Conservation (phyloP, 441 rosid species). For the Erodium moschatum region DNA sequence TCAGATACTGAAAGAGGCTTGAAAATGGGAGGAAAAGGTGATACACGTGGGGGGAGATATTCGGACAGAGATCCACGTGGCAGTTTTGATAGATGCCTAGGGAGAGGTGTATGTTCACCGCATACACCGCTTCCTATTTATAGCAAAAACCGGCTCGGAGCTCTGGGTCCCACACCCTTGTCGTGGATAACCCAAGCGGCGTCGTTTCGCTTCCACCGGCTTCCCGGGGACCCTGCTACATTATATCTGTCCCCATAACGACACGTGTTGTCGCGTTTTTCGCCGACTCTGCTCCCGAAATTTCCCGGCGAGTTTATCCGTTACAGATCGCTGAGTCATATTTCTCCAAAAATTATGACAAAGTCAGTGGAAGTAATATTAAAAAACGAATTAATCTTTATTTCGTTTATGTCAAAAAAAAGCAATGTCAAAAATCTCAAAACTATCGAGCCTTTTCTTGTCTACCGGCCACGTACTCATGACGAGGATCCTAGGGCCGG, state of each 20-base stretch:
- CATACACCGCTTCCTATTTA: neutral
- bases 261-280: neutral
- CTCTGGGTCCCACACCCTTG: neutral
- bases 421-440: slow-evolving; percentile 2
- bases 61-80: neutral
- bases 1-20: no score
- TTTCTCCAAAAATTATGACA: neutral
- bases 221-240: neutral
- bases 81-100: neutral
- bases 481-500: neutral
- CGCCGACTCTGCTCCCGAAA: no score
- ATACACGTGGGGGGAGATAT: neutral
- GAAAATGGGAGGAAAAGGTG: neutral
- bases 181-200: neutral
- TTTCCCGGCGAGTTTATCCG: neutral
- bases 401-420: neutral
- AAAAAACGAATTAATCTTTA: no score
- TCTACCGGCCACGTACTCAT: neutral
- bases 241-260: neutral
- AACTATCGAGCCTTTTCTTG: neutral
- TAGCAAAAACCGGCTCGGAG: neutral
- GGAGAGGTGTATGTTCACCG: slow-evolving; percentile 1
- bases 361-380: neutral
- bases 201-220: slow-evolving; percentile 6
- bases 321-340: neutral